Base-by-base conservation (phyloP, 2,329 filamentous ascomycete species). In the Calonectria hongkongensis region DNA sequence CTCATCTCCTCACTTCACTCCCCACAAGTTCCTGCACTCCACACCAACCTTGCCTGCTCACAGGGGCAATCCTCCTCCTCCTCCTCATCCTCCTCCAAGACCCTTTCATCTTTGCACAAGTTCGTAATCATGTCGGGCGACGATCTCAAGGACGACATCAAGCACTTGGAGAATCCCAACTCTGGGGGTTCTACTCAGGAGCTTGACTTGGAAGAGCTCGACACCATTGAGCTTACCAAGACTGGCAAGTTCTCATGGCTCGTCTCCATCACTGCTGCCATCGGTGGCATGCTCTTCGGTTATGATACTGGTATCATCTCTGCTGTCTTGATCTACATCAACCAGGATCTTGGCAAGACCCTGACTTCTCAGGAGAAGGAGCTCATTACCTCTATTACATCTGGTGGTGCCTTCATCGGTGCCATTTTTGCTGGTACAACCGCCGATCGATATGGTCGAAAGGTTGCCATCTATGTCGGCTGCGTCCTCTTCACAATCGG, bases 331-430 rank as follows among this genome's bases (percentile, higher is more conserved):
- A 72, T 82, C 30, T 80, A 80, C 51, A 74, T 80, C 33, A 12
- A 72, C 12, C 16, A 75, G 18, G 78, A 80, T 64, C 84, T 89
- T 10, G 83, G 84, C 33, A 81, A 84, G 39, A 81, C 80, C 9
- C 79, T 88, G 5, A 81, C 75, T 30, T 83, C 85, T 5, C 83
- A 81, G 4, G 87, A 90, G 72, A 85, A 88, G 73, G 87, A 90
- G 74, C 81, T 89, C 33, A 85, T 89, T 43, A 89, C 88, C 0
- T 89, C 88, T 0, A 83, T 89, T 21, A 88, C 85, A 25, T 88
- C 86, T 8, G 88, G 85, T 1, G 79, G 79, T 48, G 79, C 79
- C 18, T 78, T 81, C 9, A 66, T 81, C 8, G 79, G 79, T 10
- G 79, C 79, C 33, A 75, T 81, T n/a, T 76, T 81, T 33, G 79